A percentile compares a stretch with the other conserved stretches of the same genome.
Conservation (phyloP, 176 grass and related monocot genomes). For the Secale cereale region DNA sequence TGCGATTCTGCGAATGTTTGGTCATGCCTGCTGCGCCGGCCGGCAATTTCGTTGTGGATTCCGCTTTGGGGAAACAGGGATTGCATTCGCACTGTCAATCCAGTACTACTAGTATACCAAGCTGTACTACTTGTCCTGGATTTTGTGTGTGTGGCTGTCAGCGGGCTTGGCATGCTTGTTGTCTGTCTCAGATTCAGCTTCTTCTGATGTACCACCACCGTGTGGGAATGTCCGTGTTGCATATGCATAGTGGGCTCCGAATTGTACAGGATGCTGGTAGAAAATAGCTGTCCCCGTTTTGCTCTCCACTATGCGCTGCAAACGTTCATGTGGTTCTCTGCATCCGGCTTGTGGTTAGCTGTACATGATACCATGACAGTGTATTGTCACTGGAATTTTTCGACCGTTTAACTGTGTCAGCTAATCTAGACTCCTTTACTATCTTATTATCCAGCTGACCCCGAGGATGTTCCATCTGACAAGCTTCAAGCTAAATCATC, state of each 20-base stretch:
- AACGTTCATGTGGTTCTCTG: not conserved
- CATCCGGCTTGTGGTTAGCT: not conserved
- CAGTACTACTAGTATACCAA: too few relatives aligned
- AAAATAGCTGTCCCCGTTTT: not conserved
- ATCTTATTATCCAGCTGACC: constrained; percentile 56
- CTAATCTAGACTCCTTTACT: not conserved
- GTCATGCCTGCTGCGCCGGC: not conserved
- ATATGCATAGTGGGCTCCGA: not conserved
- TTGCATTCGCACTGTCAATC: not conserved
- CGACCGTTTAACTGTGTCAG: not conserved
- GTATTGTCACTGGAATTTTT: not conserved
- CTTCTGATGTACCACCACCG: not conserved
- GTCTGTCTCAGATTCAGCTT: not conserved
- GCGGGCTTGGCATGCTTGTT: not conserved
- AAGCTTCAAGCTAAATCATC: constrained; percentile 75
- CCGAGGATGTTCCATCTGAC: constrained; percentile 57
- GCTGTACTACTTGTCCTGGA: not conserved
- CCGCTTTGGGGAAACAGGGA: not conserved
- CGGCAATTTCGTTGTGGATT: not conserved
- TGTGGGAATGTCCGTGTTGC: not conserved
- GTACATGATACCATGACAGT: not conserved
- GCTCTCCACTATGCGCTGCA: not conserved
- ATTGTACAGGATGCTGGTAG: not conserved
- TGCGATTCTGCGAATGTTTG: not conserved
- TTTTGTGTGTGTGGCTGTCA: not conserved